phyloP scores from a whole-genome alignment of 2,329 filamentous ascomycete species.

The Alternaria sp. region DNA sequence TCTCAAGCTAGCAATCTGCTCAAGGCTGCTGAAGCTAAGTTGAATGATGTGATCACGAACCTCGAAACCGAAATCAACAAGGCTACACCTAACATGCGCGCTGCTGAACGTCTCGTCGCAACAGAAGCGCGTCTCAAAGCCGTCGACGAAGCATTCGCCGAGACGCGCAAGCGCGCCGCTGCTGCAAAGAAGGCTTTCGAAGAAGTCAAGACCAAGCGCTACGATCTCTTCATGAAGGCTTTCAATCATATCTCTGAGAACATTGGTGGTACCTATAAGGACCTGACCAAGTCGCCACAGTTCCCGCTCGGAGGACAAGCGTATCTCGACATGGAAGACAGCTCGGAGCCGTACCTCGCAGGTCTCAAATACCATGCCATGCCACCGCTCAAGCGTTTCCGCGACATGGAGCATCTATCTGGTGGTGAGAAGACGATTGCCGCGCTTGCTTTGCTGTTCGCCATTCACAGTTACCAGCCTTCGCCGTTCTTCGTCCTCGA shows the following conservation, averaged over 20 bases:
- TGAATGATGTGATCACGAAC: conserved; percentile 78
- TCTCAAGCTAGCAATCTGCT: conserved; percentile 25
- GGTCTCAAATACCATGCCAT: conserved; percentile 99
- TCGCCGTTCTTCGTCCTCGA: conserved; percentile 97
- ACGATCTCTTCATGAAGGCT: conserved; percentile 92
- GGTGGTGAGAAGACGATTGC: conserved; percentile 99
- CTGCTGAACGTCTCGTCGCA: conserved; percentile 86
- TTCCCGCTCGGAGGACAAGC: conserved; percentile 89
- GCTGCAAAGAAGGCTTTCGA: conserved; percentile 84
- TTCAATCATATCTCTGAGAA: conserved; percentile 95
- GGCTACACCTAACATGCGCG: conserved; percentile 95
- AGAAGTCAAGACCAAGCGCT: conserved; percentile 79
- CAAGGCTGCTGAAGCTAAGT: conserved; percentile 67
- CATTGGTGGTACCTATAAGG: conserved; percentile 92
- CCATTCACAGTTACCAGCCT: conserved; percentile 94
- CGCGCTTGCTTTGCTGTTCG: conserved; percentile 92
- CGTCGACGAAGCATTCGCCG: conserved; percentile 88
- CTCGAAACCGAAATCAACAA: conserved; percentile 86
- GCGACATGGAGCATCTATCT: conserved; percentile 98
- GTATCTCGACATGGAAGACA: conserved; percentile 94
- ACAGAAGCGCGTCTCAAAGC: conserved; percentile 82
- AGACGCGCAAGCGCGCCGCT: conserved; percentile 76
- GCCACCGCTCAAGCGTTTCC: conserved; percentile 96
- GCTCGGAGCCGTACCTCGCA: conserved; percentile 92
- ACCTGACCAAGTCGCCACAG: conserved; percentile 87